Percentiles rank a stretch among this genome's conserved stretches.
These are phyloP conservation scores for Echeveria elegans DNA, from an alignment of 164 flowering plant species.

Conservation along the genomic window DNA sequence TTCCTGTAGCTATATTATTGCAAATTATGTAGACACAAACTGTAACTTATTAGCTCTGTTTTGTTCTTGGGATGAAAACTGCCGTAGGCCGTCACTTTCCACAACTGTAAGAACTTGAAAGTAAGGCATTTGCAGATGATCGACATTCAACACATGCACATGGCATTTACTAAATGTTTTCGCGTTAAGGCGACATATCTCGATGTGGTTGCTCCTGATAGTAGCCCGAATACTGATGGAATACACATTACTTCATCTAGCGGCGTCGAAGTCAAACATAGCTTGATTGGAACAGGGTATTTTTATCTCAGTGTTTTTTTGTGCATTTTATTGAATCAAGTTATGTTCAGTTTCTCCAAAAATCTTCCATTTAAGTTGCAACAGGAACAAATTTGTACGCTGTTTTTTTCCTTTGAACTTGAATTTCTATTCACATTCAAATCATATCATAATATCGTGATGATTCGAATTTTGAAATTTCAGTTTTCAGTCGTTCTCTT, in stretches of 20 bases:
- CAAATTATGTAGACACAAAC: background rate
- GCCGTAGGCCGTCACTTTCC: conserved; percentile 83
- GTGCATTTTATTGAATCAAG: background rate
- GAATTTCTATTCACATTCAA: background rate
- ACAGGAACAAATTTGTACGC: background rate
- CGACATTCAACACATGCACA: conserved; percentile 83
- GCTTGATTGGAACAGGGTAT: background rate
- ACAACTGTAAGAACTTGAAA: conserved; percentile 59
- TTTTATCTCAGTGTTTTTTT: no score
- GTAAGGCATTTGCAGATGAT: conserved; percentile 36
- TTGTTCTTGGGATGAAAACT: no score
- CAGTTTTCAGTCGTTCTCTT: no score
- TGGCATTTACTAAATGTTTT: conserved; percentile 58
- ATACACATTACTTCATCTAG: conserved; percentile 73
- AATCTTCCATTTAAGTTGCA: no score
- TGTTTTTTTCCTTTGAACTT: background rate
- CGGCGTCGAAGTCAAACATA: conserved; percentile 38
- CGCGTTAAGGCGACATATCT: conserved; percentile 44
- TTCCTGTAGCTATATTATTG: background rate
- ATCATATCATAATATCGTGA: conserved; percentile 31
- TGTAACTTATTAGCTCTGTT: background rate
- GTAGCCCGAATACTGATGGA: conserved; percentile 94
- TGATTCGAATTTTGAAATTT: conserved; percentile 55
- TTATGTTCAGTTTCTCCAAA: background rate
- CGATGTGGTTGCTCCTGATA: conserved; percentile 48